Evolutionary conservation across 2,329 filamentous ascomycete genomes (phyloP), one percentile per base, ranked within the genome.

Genomic region (Pseudogymnoascus sp.): DNA sequence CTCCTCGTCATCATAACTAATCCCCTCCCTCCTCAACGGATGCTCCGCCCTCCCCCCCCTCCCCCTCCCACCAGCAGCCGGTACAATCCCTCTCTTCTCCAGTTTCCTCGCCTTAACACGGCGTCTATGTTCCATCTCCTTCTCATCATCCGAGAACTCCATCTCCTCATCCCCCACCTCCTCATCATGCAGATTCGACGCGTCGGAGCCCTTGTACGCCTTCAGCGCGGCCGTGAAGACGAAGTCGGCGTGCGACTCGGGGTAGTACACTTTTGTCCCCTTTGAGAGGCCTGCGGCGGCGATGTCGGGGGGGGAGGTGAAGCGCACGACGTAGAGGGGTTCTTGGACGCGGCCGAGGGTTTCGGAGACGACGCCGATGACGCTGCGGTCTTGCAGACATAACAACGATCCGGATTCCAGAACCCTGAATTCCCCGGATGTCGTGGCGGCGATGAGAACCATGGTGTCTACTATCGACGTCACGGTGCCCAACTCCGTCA

Each of bases 101-200:
- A 80, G 78, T 69, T 82, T 86, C 76, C 88, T 88, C 66, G 86
- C 82, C 76, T 92, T 92, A 61, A 85, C 70, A 65, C 82, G 82
- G 63, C 83, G 79, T 77, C 89, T 96, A 73, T 91, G 86, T 69
- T 92, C 90, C 7, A 89, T 88, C 75, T 99, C 95, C 69, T 90
- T 89, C 76, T 99, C 95, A 70, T 99, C 95, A 69, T 99, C 95
- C 0, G 93, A 97, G 74, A 97, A 97, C 72, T 97, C 95, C 69
- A 91, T 84, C 73, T 97, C 93, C 38, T 96, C 90, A 33, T 89
- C 88, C 15, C 78, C 86, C 7, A 92, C 83, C 77, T 97, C 93
- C 74, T 99, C 95, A 69, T 97, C 95, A 75, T 96, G 89, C 62
- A 96, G 82, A 73, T 97, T 97, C 61, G 91, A 96, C 7, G 95